Percentiles rank a stretch among this genome's conserved stretches.
These are phyloP conservation scores for Leccinum griseonigrum DNA, from an alignment of 1,284 basidiomycete genomes.

Conservation along the genomic window DNA sequence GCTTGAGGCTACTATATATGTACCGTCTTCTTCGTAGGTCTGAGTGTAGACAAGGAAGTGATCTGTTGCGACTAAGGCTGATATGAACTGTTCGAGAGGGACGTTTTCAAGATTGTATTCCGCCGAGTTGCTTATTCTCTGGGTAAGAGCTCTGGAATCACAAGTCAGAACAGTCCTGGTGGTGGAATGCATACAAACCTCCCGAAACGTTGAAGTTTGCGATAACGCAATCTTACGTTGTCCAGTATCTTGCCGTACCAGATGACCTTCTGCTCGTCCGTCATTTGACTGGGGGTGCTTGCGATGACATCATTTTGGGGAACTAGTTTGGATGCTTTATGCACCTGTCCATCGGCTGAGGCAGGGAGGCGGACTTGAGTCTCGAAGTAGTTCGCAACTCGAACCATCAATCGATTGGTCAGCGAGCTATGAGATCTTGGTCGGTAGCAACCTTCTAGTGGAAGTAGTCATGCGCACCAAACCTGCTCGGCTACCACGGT, in stretches of 20 bases:
- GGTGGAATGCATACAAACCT: slow-evolving; percentile 49
- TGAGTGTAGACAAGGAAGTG: slow-evolving; percentile 96
- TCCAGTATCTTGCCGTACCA: slow-evolving; percentile 97
- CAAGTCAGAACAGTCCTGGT: slow-evolving; percentile 10
- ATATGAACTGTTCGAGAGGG: slow-evolving; percentile 81
- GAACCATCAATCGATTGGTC: slow-evolving; percentile 87
- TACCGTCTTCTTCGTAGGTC: slow-evolving; percentile 85
- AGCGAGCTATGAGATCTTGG: slow-evolving; percentile 54
- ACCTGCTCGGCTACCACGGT: slow-evolving; percentile 92
- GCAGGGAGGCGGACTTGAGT: slow-evolving; percentile 83
- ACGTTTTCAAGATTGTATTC: slow-evolving; percentile 87
- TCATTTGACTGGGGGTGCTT: slow-evolving; percentile 49
- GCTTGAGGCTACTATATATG: slow-evolving; percentile 90
- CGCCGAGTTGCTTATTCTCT: slow-evolving; percentile 93
- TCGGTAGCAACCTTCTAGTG: slow-evolving; percentile 1
- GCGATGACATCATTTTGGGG: slow-evolving; percentile 31
- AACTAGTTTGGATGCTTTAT: slow-evolving; percentile 21
- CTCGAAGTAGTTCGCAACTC: slow-evolving; percentile 92
- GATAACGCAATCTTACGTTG: slow-evolving; percentile 87
- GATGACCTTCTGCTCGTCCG: slow-evolving; percentile 75
- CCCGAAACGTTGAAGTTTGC: slow-evolving; percentile 92
- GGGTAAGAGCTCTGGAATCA: slow-evolving; percentile 63
- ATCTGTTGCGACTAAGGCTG: slow-evolving; percentile 79
- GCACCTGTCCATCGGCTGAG: slow-evolving; percentile 20
- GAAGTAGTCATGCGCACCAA: slow-evolving; percentile 54